Evolutionary conservation across 768 basidiomycete genomes (phyloP).

Genomic region (Rhodotorula paludigena): DNA sequence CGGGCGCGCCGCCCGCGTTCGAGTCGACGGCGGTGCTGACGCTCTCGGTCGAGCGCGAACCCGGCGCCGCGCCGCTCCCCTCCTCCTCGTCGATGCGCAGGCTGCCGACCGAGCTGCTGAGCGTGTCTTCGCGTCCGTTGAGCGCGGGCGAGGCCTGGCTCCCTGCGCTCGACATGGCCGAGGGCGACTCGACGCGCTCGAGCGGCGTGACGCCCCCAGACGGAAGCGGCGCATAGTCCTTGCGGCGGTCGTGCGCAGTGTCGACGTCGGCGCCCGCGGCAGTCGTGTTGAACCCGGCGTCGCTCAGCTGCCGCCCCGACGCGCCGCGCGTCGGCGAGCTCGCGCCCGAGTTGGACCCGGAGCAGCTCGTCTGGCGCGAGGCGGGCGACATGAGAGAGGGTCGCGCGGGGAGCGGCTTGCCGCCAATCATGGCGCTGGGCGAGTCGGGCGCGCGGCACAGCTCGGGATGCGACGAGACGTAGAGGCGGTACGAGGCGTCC

Average conservation of each 20-base stretch:
- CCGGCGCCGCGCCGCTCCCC: constrained; percentile 1
- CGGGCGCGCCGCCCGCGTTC: background rate
- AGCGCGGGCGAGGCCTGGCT: background rate
- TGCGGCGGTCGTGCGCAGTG: constrained; percentile 8
- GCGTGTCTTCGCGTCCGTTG: background rate
- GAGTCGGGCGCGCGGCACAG: constrained; percentile 50
- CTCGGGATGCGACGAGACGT: constrained; percentile 89
- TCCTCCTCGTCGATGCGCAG: constrained; percentile 28
- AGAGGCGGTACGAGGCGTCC: constrained; percentile 84
- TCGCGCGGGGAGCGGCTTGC: constrained; percentile 37
- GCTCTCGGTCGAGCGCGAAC: constrained; percentile 45
- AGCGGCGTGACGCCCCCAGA: constrained; percentile 35
- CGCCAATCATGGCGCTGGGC: constrained; percentile 26
- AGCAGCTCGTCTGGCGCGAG: constrained; percentile 29
- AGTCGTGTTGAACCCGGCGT: constrained; percentile 31
- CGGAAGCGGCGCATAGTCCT: constrained; percentile 9
- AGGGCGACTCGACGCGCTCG: constrained; percentile 35
- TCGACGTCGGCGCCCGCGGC: constrained; percentile 16
- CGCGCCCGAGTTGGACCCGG: constrained; percentile 25
- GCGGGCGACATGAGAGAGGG: constrained; percentile 8
- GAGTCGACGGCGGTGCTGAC: constrained; percentile 16
- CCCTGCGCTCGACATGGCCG: background rate
- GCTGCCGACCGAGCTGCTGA: constrained; percentile 12
- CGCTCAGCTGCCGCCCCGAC: too few species aligned
- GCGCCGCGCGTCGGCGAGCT: constrained; percentile 10